Percentiles rank a stretch among this genome's conserved stretches.
These are phyloP conservation scores for Pleurotus tuoliensis DNA, from an alignment of 768 basidiomycete genomes.

Conservation along the genomic window DNA sequence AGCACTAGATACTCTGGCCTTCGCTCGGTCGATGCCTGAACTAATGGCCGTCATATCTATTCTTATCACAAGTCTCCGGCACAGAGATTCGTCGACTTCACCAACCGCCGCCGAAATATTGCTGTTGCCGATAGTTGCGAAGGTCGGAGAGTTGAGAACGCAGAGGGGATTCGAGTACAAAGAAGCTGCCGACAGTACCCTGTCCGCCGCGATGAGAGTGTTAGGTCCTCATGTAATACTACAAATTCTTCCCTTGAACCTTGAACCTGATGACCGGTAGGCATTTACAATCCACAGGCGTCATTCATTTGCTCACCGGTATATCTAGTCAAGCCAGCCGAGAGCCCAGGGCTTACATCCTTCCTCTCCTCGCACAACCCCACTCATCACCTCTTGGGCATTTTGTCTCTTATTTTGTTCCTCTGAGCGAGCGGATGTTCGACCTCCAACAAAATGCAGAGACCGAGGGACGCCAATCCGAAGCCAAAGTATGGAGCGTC, in stretches of 20 bases:
- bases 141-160: slow-evolving; percentile 69
- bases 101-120: slow-evolving; percentile 66
- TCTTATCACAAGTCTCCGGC: slow-evolving; percentile 58
- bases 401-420: slow-evolving; percentile 89
- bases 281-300: slow-evolving; percentile 16
- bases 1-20: slow-evolving; percentile 69
- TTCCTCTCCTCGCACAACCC: slow-evolving; percentile 79
- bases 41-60: slow-evolving; percentile 71
- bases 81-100: slow-evolving; percentile 37
- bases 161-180: slow-evolving; percentile 88
- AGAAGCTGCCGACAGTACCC: slow-evolving; percentile 75
- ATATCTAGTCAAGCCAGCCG: slow-evolving; percentile 55
- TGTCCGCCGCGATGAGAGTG: slow-evolving; percentile 79
- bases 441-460: slow-evolving; percentile 80
- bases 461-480: slow-evolving; percentile 64
- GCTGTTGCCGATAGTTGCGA: slow-evolving; percentile 63
- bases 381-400: slow-evolving; percentile 80
- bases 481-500: slow-evolving; percentile 95
- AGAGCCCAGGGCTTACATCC: slow-evolving; percentile 87
- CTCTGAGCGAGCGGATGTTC: slow-evolving; percentile 91
- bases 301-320: not conserved
- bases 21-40: slow-evolving; percentile 75
- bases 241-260: slow-evolving; percentile 72
- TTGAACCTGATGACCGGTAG: slow-evolving; percentile 78
- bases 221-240: slow-evolving; percentile 84